Percentiles rank a stretch among this genome's conserved stretches.
Evolutionary conservation across 192 early-diverging fungal species (phyloP).

Genomic region (Phycomyces blakesleeanus): DNA sequence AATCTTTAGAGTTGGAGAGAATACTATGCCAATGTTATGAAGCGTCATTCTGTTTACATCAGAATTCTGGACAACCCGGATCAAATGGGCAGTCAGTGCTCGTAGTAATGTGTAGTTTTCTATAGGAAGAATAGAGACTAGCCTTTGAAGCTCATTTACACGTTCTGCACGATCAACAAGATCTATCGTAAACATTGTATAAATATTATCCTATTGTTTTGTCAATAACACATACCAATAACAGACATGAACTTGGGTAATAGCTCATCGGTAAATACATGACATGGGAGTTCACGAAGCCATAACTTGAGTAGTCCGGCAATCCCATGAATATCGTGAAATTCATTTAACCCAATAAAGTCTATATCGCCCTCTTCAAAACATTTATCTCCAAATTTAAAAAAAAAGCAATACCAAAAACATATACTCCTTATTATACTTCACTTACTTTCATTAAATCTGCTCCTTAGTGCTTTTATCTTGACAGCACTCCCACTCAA

Average conservation of each 20-base stretch:
- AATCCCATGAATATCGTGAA: slow-evolving; percentile 90
- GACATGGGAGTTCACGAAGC: slow-evolving; percentile 83
- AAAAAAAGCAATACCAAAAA: slow-evolving; percentile 5
- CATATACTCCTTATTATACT: too few species aligned
- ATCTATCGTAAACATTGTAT: too few species aligned
- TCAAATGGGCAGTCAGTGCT: slow-evolving; percentile 85
- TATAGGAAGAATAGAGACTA: slow-evolving; percentile 76
- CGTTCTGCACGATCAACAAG: slow-evolving; percentile 75
- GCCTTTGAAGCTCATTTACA: slow-evolving; percentile 74
- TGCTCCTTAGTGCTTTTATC: slow-evolving; percentile 73
- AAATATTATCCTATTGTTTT: too few species aligned
- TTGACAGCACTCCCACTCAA: slow-evolving; percentile 73
- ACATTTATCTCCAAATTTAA: neutral
- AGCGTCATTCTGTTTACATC: slow-evolving; percentile 95
- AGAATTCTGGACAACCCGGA: slow-evolving; percentile 81
- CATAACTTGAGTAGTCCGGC: slow-evolving; percentile 91
- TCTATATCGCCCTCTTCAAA: slow-evolving; percentile 69
- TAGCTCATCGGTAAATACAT: slow-evolving; percentile 81
- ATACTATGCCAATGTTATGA: slow-evolving; percentile 94
- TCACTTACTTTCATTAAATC: slow-evolving; percentile 61
- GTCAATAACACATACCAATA: slow-evolving; percentile 36
- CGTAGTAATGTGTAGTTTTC: slow-evolving; percentile 89
- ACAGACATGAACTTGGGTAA: slow-evolving; percentile 80
- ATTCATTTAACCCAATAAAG: slow-evolving; percentile 55
- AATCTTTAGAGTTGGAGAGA: slow-evolving; percentile 91